Base-by-base conservation (phyloP, 768 basidiomycete genomes). In the Rhodotorula taiwanensis region DNA sequence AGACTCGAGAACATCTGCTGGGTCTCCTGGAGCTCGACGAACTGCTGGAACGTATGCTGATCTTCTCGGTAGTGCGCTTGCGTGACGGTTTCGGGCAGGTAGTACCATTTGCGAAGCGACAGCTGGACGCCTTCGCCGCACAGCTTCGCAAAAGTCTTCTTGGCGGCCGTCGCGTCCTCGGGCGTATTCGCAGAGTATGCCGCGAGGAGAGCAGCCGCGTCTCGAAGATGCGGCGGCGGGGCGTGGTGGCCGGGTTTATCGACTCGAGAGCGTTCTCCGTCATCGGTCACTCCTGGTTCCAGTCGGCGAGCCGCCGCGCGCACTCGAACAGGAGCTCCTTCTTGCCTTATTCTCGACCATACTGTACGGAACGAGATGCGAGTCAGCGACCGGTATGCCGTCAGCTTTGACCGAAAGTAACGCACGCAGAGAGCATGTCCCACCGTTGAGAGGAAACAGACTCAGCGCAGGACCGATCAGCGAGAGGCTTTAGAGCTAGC, bases 1-100 rank as follows among this genome's bases (percentile, higher is more conserved):
- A 99, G 80, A 20, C 87, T 90, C 18, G 87, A 86, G 71, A 98
- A 98, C 30, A 99, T 95, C 66, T 89, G 87, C 48, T 76, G 73
- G 20, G 95, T 91, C 77, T 99, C 95, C 73, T 90, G 88, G 8
- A 99, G 81, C 76, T 99, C 95, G 44, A 99, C 93, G 70, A 95
- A 95, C 75, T 98, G 95, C 75, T 99, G 95, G 80, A 98, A 99
- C 75, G 95, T 88, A 74, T 98, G 93, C 34, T 98, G 79, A 31
- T n/a, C n/a, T n/a, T 98, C 79, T 5, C 95, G 93, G 18, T 98
- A 82, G 75, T 99, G 95, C 4, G 91, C 91, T 23, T 84, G 81
- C 3, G 91, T 91, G 50, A 97, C 81, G 52, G 89, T 83, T 18
- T 83, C 79, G 6, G 95, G 95, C 6, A 99, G 79, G 55, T 84